Base-by-base conservation (phyloP, 345 rosid species). In the Melaleuca alternifolia region DNA sequence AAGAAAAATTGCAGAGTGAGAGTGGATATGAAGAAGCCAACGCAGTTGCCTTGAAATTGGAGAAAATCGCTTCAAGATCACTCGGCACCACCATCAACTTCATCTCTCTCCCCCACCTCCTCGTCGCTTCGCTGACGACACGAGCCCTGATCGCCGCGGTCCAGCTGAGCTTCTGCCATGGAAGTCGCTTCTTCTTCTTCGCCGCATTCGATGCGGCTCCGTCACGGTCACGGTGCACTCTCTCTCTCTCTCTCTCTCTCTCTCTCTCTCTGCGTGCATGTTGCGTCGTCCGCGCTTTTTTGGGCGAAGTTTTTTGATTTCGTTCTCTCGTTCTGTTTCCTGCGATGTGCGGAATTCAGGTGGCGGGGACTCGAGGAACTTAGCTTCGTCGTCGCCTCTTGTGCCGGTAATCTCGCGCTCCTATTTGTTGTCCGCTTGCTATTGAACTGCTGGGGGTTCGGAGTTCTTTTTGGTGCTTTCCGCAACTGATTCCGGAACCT, bases 151-250 rank as follows among this genome's bases (percentile, higher is more conserved):
- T 71, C 79, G 7, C 33, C 46, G 44, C 48, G 51, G 57, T 30
- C 23, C 79, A 9, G 48, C 79, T 0, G 48, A 71, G 79, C n/a
- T 46, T 85, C 89, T 56, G 85, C 87, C 87, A 94, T 94, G 97
- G 96, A 92, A 54, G 86, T 91, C 88, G 90, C 92, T 90, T 91
- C 93, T 76, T 82, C 83, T 61, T 65, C 76, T 30, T 37, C 76
- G 16, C 87, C 84, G 62, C 54, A 50, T 51, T 30, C 87, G 33
- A 1, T 48, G 4, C 79, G 56, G 46, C 44, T 18, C 30, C 2
- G 51, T 15, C 54, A 48, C 84, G 26, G 51, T 15, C 54, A 48
- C 84, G 26, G 84, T 87, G 16, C 41, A 5, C 61, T 15, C 56
- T n/a, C 23, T 57, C 20, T 11, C 14, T 65, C 79, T 54, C 26